phyloP scores from a whole-genome alignment of 495 filamentous ascomycete genomes.

The Chaetomium fimeti region DNA sequence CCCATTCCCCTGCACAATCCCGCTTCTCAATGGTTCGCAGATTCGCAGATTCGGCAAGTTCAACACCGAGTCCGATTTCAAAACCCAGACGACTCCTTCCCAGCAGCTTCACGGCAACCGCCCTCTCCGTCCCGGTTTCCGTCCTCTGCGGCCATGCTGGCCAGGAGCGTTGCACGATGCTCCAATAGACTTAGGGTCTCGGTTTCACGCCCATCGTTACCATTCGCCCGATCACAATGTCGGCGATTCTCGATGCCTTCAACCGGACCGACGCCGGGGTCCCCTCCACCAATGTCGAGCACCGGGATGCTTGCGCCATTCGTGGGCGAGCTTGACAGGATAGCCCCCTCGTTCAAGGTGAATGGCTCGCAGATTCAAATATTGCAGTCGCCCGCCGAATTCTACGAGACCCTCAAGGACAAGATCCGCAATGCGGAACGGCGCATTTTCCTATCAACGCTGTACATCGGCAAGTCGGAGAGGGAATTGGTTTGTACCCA shows the following conservation, averaged over 20 bases:
- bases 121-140: constrained; percentile 1
- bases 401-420: constrained; percentile 83
- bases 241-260: constrained; percentile 48
- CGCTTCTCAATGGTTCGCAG: constrained; percentile 6
- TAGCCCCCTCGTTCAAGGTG: constrained; percentile 86
- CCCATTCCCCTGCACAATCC: neutral
- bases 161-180: constrained; percentile 37
- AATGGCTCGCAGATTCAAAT: constrained; percentile 77
- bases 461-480: constrained; percentile 95
- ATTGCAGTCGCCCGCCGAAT: constrained; percentile 72
- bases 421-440: constrained; percentile 77
- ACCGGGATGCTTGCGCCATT: constrained; percentile 61
- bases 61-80: constrained; percentile 10
- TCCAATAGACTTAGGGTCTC: constrained; percentile 33
- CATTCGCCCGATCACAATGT: constrained; percentile 35
- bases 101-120: constrained; percentile 5
- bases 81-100: constrained; percentile 19
- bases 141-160: constrained; percentile 36
- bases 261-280: constrained; percentile 28
- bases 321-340: constrained; percentile 77
- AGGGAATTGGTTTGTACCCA: constrained; percentile 65
- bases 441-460: constrained; percentile 85
- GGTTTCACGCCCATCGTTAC: constrained; percentile 28
- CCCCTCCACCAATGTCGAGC: constrained; percentile 27
- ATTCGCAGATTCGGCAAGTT: constrained; percentile 17